Base-by-base conservation (phyloP, 208 protist species). In the Leishmania gerbilli region DNA sequence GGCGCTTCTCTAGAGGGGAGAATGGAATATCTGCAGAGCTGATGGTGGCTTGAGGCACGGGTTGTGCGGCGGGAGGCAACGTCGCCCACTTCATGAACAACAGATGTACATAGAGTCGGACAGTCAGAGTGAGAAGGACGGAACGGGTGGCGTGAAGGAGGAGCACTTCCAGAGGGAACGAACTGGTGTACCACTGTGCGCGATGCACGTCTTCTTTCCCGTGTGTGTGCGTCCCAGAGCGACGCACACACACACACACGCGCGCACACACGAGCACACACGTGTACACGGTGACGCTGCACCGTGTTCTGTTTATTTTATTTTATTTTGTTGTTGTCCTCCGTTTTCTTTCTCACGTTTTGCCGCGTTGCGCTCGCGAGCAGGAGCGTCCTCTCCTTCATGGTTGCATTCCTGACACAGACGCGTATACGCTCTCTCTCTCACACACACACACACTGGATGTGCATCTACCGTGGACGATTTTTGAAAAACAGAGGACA, bases 1-100 rank as follows among this genome's bases (percentile, higher is more conserved):
- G 72, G 72, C 78, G 3, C 88, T 91, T 78, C 74, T 93, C 53
- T 90, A 42, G 69, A 68, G 31, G 15, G 17, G 5, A 34, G 19
- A n/a, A 34, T 45, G 27, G 69, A 51, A 9, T 51, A 8, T 74
- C 69, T 53, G 45, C 69, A 1, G 24, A 53, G 27, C 2, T 8
- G 69, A 27, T 31, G 40, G 69, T 21, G 40, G 1, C 21, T 53
- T 21, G 42, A 71, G 55, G 37, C 27, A 67, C 42, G 19, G 3
- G 8, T 31, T 11, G 8, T 17, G 27, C 42, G 9, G 13, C 24
- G 24, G n/a, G 19, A 45, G 45, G 24, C 40, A 37, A 51, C 4
- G 47, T 27, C 45, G 31, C 5, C 2, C 9, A 13, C 31, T 8
- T 51, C 9, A 21, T 53, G 45, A 13, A 34, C 24, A 51, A 42